Evolutionary conservation across 768 basidiomycete genomes (phyloP).

Genomic region (Russula compacta): DNA sequence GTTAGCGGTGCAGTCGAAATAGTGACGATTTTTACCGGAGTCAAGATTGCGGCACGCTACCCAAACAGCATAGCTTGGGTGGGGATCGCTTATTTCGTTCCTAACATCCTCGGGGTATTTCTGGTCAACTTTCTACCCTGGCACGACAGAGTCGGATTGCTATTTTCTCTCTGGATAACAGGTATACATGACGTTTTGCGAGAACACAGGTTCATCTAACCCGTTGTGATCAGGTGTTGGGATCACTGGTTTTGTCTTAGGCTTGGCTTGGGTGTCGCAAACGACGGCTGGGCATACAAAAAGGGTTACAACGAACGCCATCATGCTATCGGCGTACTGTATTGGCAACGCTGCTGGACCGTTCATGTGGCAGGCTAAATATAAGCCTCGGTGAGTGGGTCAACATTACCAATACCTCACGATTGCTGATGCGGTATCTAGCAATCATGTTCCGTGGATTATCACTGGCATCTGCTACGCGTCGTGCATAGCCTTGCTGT

Average conservation of each 20-base stretch:
- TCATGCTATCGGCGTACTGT: constrained; percentile 65
- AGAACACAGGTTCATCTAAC: background rate
- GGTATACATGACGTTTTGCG: constrained; percentile 29
- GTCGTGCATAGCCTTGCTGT: constrained; percentile 39
- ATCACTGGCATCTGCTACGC: constrained; percentile 61
- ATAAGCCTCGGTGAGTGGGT: constrained; percentile 46
- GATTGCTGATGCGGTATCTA: constrained; percentile 20
- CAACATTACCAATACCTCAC: background rate
- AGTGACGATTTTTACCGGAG: constrained; percentile 59
- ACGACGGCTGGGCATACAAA: constrained; percentile 70
- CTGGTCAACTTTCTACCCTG: constrained; percentile 58
- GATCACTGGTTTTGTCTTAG: constrained; percentile 50
- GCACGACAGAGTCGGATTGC: constrained; percentile 53
- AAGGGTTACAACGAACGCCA: constrained; percentile 58
- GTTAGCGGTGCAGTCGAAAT: constrained; percentile 61
- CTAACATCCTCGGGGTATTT: constrained; percentile 54
- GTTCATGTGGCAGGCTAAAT: constrained; percentile 68
- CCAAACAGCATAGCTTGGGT: constrained; percentile 57
- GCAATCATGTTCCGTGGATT: constrained; percentile 70
- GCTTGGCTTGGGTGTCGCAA: constrained; percentile 53
- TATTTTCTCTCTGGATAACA: constrained; percentile 48
- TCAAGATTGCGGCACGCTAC: constrained; percentile 45
- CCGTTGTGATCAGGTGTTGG: constrained; percentile 31
- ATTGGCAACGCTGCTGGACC: constrained; percentile 61
- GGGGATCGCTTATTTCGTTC: constrained; percentile 50